phyloP scores from a whole-genome alignment of 106 monocot species.

The Hemerocallis citrina region DNA sequence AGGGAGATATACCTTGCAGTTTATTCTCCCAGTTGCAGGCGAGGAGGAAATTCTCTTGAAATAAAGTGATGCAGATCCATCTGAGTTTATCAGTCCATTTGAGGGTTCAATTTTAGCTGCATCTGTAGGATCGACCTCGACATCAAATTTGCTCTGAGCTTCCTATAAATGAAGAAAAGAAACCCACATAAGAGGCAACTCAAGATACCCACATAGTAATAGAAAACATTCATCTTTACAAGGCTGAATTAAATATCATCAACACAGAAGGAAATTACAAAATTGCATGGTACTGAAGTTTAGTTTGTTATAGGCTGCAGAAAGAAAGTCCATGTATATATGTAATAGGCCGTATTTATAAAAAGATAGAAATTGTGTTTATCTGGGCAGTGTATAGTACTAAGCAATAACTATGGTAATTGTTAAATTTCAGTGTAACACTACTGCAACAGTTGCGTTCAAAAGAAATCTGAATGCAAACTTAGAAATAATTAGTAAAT shows the following conservation, averaged over 20 bases:
- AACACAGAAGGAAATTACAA: background rate
- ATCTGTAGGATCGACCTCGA: constrained; percentile 52
- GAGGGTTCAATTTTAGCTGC: constrained; percentile 60
- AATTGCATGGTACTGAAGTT: background rate
- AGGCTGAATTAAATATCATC: background rate
- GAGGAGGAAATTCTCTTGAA: constrained; percentile 59
- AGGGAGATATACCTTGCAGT: constrained; percentile 73
- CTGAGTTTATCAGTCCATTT: constrained; percentile 45
- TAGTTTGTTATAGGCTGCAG: background rate
- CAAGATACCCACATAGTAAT: background rate
- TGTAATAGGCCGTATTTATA: background rate
- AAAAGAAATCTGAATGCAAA: no score
- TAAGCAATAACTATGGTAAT: no score
- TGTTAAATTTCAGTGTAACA: no score
- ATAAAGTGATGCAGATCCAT: constrained; percentile 49
- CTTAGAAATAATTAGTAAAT: no score
- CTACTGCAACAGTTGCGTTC: no score
- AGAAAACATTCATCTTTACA: background rate
- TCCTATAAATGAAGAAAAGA: constrained; percentile 39
- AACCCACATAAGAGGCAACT: background rate
- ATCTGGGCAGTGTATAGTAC: background rate
- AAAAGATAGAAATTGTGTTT: background rate
- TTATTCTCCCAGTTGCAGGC: constrained; percentile 61
- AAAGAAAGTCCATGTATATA: background rate
- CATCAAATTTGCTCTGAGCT: constrained; percentile 84